Percentiles rank a stretch among this genome's conserved stretches.
phyloP scores from a whole-genome alignment of 257 asterid genomes.

The Fraxinus americana region DNA sequence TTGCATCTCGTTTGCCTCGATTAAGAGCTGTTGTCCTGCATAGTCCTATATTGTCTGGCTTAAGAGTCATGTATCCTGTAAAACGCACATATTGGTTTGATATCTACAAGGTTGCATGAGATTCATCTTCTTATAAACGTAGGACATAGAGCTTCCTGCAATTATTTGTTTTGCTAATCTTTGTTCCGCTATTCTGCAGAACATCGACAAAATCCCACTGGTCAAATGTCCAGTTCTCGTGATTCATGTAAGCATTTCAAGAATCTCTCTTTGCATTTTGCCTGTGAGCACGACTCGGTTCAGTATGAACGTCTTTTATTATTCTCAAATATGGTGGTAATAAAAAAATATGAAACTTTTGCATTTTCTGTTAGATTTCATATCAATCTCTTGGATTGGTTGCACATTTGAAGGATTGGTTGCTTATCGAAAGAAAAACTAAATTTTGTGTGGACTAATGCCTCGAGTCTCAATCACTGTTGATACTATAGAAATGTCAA shows the following conservation, averaged over 20 bases:
- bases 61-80: constrained; percentile 65
- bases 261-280: background rate
- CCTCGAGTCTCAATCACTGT: background rate
- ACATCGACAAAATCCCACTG: constrained; percentile 56
- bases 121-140: constrained; percentile 10
- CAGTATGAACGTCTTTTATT: background rate
- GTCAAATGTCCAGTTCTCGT: constrained; percentile 65
- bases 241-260: constrained; percentile 67
- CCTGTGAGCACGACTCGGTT: background rate
- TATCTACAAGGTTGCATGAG: constrained; percentile 52
- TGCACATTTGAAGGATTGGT: background rate
- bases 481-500: background rate
- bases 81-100: constrained; percentile 66
- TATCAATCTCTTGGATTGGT: background rate
- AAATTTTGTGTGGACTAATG: background rate
- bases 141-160: background rate
- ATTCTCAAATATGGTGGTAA: background rate
- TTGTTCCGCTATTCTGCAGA: constrained; percentile 49
- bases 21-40: constrained; percentile 61
- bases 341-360: background rate
- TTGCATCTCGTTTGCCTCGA: constrained; percentile 55
- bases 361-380: background rate
- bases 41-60: constrained; percentile 65
- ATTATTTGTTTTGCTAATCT: constrained; percentile 15
- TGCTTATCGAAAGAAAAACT: background rate